These are phyloP conservation scores for Pouteria campechiana DNA, from an alignment of 179 eudicot species.

Conservation along the genomic window DNA sequence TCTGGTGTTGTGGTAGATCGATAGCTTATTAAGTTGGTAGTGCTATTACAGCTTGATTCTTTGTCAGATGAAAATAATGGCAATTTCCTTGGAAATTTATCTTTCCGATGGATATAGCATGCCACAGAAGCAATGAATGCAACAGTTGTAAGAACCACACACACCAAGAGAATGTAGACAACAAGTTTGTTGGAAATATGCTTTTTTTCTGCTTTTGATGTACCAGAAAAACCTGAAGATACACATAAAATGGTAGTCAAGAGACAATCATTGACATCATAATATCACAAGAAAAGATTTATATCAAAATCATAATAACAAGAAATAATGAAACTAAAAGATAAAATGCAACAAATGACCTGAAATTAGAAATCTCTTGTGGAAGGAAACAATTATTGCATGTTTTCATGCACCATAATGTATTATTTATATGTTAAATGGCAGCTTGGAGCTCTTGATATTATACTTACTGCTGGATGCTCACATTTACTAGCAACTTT, in stretches of 20 bases:
- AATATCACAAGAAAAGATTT: too few species aligned
- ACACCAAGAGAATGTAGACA: constrained; percentile 44
- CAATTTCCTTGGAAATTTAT: constrained; percentile 19
- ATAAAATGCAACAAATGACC: too few species aligned
- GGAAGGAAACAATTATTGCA: too few species aligned
- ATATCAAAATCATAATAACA: too few species aligned
- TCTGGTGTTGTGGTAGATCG: constrained; percentile 24
- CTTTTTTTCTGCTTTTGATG: constrained; percentile 27
- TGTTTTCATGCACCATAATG: too few species aligned
- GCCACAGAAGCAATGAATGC: constrained; percentile 36
- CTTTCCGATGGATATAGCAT: constrained; percentile 36
- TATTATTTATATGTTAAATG: too few species aligned
- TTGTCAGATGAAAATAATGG: constrained; percentile 35
- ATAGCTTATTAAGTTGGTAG: constrained; percentile 49
- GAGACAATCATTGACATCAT: too few species aligned
- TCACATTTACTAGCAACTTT: too few species aligned
- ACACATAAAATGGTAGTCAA: constrained; percentile 2
- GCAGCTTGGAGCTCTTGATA: too few species aligned
- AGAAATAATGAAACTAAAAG: too few species aligned
- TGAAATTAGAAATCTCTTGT: too few species aligned
- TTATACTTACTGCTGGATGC: too few species aligned
- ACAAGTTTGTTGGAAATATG: constrained; percentile 27
- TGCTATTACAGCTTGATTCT: constrained; percentile 53
- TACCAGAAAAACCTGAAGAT: constrained; percentile 39
- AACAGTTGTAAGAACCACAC: constrained; percentile 38